Base-by-base conservation (phyloP, 768 basidiomycete species). In the Amanita subjunquillea region DNA sequence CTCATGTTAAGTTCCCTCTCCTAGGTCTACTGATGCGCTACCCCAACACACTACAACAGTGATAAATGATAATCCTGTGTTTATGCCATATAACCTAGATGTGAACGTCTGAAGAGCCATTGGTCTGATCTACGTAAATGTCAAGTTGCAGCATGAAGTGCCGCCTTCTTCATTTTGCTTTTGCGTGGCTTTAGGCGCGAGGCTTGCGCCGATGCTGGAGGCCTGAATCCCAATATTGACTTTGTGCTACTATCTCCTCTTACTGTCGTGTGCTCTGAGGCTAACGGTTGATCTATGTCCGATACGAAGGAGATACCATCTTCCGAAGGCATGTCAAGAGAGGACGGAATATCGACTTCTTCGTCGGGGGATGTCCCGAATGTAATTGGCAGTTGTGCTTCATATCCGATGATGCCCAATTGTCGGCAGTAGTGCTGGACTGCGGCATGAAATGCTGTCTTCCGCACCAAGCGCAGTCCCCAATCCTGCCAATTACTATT, bases 371-470 rank as follows among this genome's bases (percentile, higher is more conserved):
- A 62, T 48, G 74, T 67, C 51, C 62, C 66, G 59, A 72, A 80
- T 39, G 75, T 69, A 57, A 91, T 60, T 9, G 87, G 87, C 48
- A 83, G 67, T 13, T 82, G 71, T 2, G 86, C 74, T 59, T 79
- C 74, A 65, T 71, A 72, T 56, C 77, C 80, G 20, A 69, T 69
- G 59, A 90, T 87, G 32, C 78, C 82, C 7, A 89, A 76, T 60
- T 86, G 78, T 50, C 72, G 77, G 60, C 78, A 85, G 63, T 83
- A 89, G 58, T 82, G 76, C 58, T 87, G 79, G 20, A 81, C 82
- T 1, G 88, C 87, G 7, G 85, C 85, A 60, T 87, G 79, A 71
- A 91, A 91, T 2, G 87, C 83, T 0, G 87, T 90, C 61, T 77
- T 80, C 44, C 86, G 78, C 9, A 74, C 65, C 55, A 69, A 71